Evolutionary conservation across 2,329 filamentous ascomycete species (phyloP), one percentile per base, ranked within the genome.

Genomic region (Myriosclerotinia scirpicola): DNA sequence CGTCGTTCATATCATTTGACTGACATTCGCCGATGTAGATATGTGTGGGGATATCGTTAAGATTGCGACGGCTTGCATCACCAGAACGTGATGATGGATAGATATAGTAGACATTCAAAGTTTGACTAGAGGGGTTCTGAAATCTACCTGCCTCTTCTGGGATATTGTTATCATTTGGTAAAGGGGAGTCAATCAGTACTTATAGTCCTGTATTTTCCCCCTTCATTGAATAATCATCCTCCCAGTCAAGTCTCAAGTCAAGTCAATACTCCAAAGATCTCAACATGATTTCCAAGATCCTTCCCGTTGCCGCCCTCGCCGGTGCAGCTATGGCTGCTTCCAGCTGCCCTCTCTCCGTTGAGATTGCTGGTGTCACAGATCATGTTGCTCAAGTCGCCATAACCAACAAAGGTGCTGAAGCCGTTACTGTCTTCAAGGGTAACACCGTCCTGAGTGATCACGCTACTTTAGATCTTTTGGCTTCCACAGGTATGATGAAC

Each of bases 371-470:
- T 15, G 53, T 70, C 15, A 58, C 52, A 2, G 62, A 67, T 59
- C 70, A 73, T 67, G 42, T 72, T 61, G 69, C 68, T 52, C 56
- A 69, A 65, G 69, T 72, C 22, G 66, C 68, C 4, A 67, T 73
- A 5, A 73, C 70, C 14, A 73, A 73, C 60, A 73, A 66, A 54
- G 71, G 71, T 34, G 58, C 34, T 38, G 71, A 72, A 54, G 54
- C 67, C 2, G 20, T 73, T 14, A 71, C 69, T 50, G 68, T 73
- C 34, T 73, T 73, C 68, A 73, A 71, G 62, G 71, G 71, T 42
- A 73, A 73, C 55, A 73, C 71, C 26, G 71, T 72, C 14, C 63
- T 73, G 55, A 69, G 65, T 61, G 64, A 67, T 3, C 70, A 73
- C 30, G 67, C 66, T 44, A 73, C 71, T 38, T 66, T 68, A 59